Percentiles rank a stretch among this genome's conserved stretches.
Conservation (phyloP, 352 stramenopile genomes). For the Globisporangium iwayamae region DNA sequence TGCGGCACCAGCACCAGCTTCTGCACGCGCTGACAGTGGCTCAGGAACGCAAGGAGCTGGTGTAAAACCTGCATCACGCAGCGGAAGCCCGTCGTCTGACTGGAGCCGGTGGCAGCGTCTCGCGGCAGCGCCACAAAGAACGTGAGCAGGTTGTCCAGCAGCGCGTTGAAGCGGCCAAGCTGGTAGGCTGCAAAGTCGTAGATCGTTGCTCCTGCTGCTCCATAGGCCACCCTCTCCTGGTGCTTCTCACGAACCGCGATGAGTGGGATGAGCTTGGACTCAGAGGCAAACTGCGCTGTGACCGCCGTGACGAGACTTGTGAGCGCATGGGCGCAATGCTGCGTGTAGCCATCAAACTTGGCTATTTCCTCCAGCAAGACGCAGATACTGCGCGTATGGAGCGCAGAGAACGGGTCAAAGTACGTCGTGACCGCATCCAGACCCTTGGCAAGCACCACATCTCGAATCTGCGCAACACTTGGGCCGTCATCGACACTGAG, state of each 20-base stretch:
- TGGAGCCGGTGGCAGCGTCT: conserved; percentile 8
- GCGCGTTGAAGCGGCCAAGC: conserved; percentile 42
- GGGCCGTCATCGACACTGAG: conserved; percentile 21
- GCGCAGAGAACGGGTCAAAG: conserved; percentile 58
- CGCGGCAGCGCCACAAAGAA: conserved; percentile 56
- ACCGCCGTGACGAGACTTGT: conserved; percentile 25
- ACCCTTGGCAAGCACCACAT: conserved; percentile 50
- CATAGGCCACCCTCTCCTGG: background rate
- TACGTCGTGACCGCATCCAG: conserved; percentile 29
- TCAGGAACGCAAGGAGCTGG: conserved; percentile 56
- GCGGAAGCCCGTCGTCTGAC: conserved; percentile 39
- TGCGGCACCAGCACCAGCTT: conserved; percentile 34
- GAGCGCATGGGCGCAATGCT: conserved; percentile 27
- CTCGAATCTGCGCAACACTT: conserved; percentile 38
- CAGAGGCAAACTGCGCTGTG: conserved; percentile 25
- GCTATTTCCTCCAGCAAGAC: conserved; percentile 51
- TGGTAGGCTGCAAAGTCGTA: conserved; percentile 33
- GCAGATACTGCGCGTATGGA: conserved; percentile 50
- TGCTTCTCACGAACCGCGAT: conserved; percentile 31
- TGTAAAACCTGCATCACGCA: conserved; percentile 61
- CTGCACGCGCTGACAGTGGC: conserved; percentile 32
- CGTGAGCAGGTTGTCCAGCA: conserved; percentile 64
- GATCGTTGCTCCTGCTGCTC: conserved; percentile 9
- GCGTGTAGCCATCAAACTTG: conserved; percentile 23
- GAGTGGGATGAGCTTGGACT: conserved; percentile 42